Base-by-base conservation (phyloP, 148 eudicot species). In the Agrostemma githago region DNA sequence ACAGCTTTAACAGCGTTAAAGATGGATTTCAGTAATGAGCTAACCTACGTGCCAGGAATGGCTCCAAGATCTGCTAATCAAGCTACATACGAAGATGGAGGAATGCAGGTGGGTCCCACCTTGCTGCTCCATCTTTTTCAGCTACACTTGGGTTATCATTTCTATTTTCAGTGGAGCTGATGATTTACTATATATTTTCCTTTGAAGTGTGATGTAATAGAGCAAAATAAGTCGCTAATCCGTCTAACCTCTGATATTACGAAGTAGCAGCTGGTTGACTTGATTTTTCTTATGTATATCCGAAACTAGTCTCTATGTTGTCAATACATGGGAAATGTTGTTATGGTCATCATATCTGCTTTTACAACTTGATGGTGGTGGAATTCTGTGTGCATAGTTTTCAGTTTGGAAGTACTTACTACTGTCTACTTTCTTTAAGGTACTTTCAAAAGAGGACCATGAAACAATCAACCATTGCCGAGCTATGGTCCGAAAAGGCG, bases 1-100 rank as follows among this genome's bases (percentile, higher is more conserved):
- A 74, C 76, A 39, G 93, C 97, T 76, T 80, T 94, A 74, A 86
- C 90, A 53, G 78, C 88, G 40, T 72, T 79, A 34, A 74, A 79
- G 46, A 87, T 94, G 79, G 86, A 88, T 69, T 94, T 86, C 72
- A 80, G 91, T 81, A 84, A 87, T 66, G 88, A 88, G 51, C 92
- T 94, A 57, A 89, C 89, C 38, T 94, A 94, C 82, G n/a, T 79
- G 76, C 88, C 82, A 12, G 83, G 70, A 56, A 87, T 90, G 93
- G 93, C 98, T 85, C 88, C 93, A 65, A 85, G 84, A 86, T 88
- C 88, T 74, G 93, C 97, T 70, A 94, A 94, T 80, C 87, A 82
- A 66, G 90, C 98, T 46, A 70, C 64, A 68, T 83, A 81, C 68
- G 98, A 94, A 83, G 79, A 83, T 80, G 93, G 92, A 54, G 98